Evolutionary conservation across 2,329 filamentous ascomycete genomes (phyloP), one percentile per base, ranked within the genome.

Genomic region (Neopestalotiopsis sp.): DNA sequence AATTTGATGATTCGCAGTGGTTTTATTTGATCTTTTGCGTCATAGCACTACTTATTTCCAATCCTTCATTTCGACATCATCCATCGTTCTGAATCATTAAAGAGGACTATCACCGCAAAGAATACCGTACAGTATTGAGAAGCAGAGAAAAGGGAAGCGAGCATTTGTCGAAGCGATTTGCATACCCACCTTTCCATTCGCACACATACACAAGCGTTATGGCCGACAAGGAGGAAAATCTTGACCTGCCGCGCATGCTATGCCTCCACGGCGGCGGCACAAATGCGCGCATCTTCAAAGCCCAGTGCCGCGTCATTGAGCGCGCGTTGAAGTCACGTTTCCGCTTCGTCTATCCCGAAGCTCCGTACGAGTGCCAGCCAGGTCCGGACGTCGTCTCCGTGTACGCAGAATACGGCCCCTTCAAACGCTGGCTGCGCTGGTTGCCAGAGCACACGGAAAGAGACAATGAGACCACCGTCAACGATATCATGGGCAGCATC

Each of bases 251-350:
- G 3, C 90, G 92, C 69, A 89, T 95, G 73, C 90, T 95, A 73
- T 94, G 92, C 80, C 89, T 95, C n/a, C 92, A 95, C 79, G 92
- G 92, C 77, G 92, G 92, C 74, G 92, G 92, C 70, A 89, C 91
- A 72, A 94, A 92, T 75, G 90, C 86, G n/a, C 77, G 84, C 56
- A 88, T 94, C 77, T 94, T 94, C 82, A 82, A 86, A 70, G 78
- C 86, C 12, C 92, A 95, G 81, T 89, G 89, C 73, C 91, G 92
- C 71, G 82, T 82, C 71, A 73, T 88, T 67, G 72, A 77, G 38
- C 78, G 76, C 32, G 61, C 56, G 67, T 86, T 94, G 0, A 77
- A 80, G 59, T 78, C 85, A 6, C 79, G 85, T 61, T 94, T 94
- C 78, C 89, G 92, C 56, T 86, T 94, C 72, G 89, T 92, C 75